Conservation (phyloP, 2,329 filamentous ascomycete species). For the Neurospora sp. region DNA sequence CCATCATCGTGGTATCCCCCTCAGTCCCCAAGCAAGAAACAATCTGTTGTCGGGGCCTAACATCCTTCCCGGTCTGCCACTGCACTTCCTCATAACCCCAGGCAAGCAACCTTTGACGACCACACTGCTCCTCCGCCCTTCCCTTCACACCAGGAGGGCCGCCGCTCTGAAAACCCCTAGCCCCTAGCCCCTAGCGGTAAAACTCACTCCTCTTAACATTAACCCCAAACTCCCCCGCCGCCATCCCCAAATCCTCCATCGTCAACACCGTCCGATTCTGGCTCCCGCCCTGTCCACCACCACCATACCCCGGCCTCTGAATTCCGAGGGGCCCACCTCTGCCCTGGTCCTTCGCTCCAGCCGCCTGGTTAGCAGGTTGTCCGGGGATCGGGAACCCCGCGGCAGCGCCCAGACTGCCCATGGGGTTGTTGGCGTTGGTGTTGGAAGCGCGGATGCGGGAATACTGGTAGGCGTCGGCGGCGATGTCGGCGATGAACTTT, state of each 20-base stretch:
- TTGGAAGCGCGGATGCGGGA: slow-evolving; percentile 90
- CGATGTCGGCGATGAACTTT: slow-evolving; percentile 97
- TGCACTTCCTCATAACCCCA: background rate
- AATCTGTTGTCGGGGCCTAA: background rate
- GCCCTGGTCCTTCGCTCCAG: slow-evolving; percentile 43
- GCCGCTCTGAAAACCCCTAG: background rate
- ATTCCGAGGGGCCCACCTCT: slow-evolving; percentile 54
- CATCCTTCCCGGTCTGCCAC: background rate
- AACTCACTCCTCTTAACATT: slow-evolving; percentile 98
- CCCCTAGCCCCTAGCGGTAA: slow-evolving; percentile 51
- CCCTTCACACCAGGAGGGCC: too few species aligned
- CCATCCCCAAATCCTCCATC: slow-evolving; percentile 98
- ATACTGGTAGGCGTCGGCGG: slow-evolving; percentile 96
- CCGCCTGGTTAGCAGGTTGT: slow-evolving; percentile 43
- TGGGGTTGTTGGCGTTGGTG: slow-evolving; percentile 78
- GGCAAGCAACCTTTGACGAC: background rate
- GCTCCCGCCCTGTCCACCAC: slow-evolving; percentile 77
- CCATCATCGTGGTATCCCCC: background rate
- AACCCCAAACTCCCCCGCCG: slow-evolving; percentile 92
- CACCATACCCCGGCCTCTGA: slow-evolving; percentile 71
- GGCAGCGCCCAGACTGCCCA: slow-evolving; percentile 73
- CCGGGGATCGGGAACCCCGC: slow-evolving; percentile 59
- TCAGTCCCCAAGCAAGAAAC: background rate
- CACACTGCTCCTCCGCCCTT: too few species aligned
- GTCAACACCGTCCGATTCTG: slow-evolving; percentile 91